These are phyloP conservation scores for Phytophthora melonis DNA, from an alignment of 352 stramenopile species.

Conservation along the genomic window DNA sequence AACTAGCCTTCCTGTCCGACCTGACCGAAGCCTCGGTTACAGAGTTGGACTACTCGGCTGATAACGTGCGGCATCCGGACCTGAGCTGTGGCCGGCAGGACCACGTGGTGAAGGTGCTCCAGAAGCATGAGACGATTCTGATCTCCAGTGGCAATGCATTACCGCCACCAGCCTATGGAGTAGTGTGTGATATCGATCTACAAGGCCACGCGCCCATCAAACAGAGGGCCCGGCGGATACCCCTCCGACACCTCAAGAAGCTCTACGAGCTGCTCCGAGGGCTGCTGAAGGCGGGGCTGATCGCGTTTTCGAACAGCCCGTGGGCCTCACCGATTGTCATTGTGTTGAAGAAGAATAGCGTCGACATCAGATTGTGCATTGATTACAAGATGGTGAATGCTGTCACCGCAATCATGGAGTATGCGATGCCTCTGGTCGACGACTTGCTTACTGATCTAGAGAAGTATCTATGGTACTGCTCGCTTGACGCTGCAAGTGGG, in stretches of 20 bases:
- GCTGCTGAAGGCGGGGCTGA: background rate
- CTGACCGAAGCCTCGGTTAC: background rate
- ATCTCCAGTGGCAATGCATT: background rate
- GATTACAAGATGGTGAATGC: background rate
- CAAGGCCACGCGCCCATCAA: background rate
- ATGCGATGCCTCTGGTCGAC: background rate
- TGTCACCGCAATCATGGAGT: background rate
- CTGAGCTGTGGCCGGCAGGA: background rate
- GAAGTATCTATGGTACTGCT: background rate
- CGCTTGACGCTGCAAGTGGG: background rate
- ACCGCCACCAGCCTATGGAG: background rate
- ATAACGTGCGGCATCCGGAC: background rate
- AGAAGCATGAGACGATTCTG: background rate
- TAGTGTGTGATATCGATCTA: background rate
- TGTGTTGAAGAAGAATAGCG: background rate
- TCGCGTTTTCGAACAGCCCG: background rate
- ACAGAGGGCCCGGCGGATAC: too few species aligned
- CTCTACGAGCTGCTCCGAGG: background rate
- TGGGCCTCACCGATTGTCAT: background rate
- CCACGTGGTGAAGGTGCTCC: background rate
- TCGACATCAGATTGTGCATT: background rate
- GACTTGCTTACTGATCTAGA: background rate
- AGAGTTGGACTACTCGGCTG: background rate
- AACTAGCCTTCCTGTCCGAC: too few species aligned
- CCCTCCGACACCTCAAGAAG: background rate